These are phyloP conservation scores for Xylariaceae sp. DNA, from an alignment of 2,329 filamentous ascomycete species.

Conservation along the genomic window DNA sequence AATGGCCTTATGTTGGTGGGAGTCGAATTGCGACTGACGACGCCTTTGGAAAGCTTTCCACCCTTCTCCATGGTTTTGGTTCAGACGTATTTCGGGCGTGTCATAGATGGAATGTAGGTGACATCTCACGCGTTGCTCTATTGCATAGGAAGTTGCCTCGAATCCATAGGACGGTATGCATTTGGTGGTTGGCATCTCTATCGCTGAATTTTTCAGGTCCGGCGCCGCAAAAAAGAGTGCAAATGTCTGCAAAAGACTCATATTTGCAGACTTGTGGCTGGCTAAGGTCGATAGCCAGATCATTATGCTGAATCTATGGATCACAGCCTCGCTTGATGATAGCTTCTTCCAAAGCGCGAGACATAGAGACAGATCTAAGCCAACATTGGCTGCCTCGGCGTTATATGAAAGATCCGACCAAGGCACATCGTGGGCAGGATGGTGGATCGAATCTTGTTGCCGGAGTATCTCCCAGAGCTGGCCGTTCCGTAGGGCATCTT, in stretches of 20 bases:
- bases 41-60: not conserved
- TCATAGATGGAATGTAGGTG: too few relatives aligned
- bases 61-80: not conserved
- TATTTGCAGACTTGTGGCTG: not conserved
- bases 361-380: conserved; percentile 6
- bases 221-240: not conserved
- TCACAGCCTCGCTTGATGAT: not conserved
- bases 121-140: too few relatives aligned
- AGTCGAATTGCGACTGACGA: not conserved
- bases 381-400: conserved; percentile 1
- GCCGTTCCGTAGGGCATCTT: not conserved
- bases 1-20: not conserved
- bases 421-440: not conserved
- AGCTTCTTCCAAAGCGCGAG: conserved; percentile 2
- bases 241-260: conserved; percentile 5
- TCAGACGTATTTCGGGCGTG: conserved; percentile 7
- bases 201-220: not conserved
- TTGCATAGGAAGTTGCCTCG: not conserved
- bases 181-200: not conserved
- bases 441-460: not conserved
- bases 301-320: conserved; percentile 9
- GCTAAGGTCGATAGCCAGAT: conserved; percentile 12
- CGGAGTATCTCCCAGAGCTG: not conserved
- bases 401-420: conserved; percentile 4
- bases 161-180: conserved; percentile 5